phyloP scores from a whole-genome alignment of 495 filamentous ascomycete genomes.

The Aspergillus baeticus region DNA sequence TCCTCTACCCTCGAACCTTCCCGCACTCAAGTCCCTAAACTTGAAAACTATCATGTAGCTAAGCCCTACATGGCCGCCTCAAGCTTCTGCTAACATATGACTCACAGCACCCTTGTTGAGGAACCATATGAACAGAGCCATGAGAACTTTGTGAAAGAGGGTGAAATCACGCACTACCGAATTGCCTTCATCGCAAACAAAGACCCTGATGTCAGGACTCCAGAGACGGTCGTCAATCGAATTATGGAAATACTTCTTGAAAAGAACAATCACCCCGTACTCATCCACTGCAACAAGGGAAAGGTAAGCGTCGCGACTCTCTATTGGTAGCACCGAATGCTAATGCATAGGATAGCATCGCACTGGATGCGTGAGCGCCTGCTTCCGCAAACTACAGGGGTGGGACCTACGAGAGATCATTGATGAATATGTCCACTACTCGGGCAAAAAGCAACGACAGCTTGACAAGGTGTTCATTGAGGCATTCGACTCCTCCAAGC shows the following conservation, averaged over 20 bases:
- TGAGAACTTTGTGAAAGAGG: slow-evolving; percentile 56
- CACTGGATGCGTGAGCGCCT: slow-evolving; percentile 76
- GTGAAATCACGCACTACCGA: slow-evolving; percentile 64
- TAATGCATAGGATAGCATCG: slow-evolving; percentile 57
- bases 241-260: slow-evolving; percentile 66
- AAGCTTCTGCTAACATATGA: background rate
- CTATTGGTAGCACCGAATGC: background rate
- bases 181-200: slow-evolving; percentile 79
- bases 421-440: slow-evolving; percentile 66
- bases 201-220: slow-evolving; percentile 49
- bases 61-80: background rate
- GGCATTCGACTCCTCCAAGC: slow-evolving; percentile 36
- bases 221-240: slow-evolving; percentile 57
- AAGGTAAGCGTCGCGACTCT: slow-evolving; percentile 50
- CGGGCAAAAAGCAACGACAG: slow-evolving; percentile 59
- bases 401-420: slow-evolving; percentile 58
- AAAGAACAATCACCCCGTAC: slow-evolving; percentile 65
- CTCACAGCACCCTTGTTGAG: slow-evolving; percentile 68
- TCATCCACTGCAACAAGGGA: slow-evolving; percentile 89
- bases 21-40: slow-evolving; percentile 59
- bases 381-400: slow-evolving; percentile 63
- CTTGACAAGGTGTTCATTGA: slow-evolving; percentile 55
- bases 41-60: slow-evolving; percentile 76
- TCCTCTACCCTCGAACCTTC: slow-evolving; percentile 61
- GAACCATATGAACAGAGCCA: slow-evolving; percentile 60